Evolutionary conservation across 1,284 basidiomycete species (phyloP).

Genomic region (Microstroma glucosiphilum): DNA sequence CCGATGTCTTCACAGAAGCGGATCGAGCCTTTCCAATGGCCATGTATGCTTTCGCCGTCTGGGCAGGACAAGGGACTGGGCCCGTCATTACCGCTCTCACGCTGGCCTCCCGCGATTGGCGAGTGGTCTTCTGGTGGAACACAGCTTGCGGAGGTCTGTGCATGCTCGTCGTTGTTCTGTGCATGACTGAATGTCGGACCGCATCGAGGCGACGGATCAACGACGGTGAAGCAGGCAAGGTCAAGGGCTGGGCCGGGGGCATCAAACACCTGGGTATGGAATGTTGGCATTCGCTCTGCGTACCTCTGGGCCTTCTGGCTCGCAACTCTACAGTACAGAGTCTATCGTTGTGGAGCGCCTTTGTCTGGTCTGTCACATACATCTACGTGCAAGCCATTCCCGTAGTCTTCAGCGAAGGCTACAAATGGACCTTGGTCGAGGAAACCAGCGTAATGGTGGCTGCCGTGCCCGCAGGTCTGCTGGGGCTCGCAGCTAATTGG

Average conservation of each 20-base stretch:
- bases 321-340: not conserved
- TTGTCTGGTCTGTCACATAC: not conserved
- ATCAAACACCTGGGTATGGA: not conserved
- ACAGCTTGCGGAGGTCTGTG: no score
- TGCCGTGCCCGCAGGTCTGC: not conserved
- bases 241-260: no score
- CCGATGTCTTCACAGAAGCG: constrained; percentile 19
- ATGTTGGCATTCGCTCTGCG: not conserved
- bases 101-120: not conserved
- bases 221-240: not conserved
- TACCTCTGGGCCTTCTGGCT: not conserved
- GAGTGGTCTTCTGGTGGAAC: no score
- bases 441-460: not conserved
- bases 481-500: not conserved
- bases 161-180: no score
- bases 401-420: not conserved
- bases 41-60: constrained; percentile 28
- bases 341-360: not conserved
- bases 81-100: constrained; percentile 50
- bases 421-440: not conserved
- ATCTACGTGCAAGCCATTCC: not conserved
- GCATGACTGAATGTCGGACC: not conserved
- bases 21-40: not conserved
- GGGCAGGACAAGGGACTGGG: constrained; percentile 52
- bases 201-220: not conserved